Evolutionary conservation across 2,329 filamentous ascomycete genomes (phyloP).

Genomic region (Phialophora expanda): DNA sequence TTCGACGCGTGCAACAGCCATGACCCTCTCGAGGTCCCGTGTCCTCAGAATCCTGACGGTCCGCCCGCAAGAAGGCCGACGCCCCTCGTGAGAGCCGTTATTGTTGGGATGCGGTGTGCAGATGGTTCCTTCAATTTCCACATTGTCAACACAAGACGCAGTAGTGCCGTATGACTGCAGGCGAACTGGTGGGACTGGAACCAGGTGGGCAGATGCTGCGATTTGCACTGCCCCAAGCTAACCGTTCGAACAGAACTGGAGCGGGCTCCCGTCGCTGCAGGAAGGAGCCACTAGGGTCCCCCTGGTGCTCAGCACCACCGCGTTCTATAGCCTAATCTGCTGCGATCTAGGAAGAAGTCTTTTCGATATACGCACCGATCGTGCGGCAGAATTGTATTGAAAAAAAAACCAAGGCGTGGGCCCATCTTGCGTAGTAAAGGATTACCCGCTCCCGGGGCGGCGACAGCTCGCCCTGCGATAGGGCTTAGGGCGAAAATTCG

Average conservation of each 20-base stretch:
- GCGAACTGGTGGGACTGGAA: not conserved
- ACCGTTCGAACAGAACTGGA: not conserved
- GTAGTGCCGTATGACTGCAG: not conserved
- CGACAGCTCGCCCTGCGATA: not conserved
- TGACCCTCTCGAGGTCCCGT: not conserved
- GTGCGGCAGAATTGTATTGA: not conserved
- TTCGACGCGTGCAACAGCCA: not conserved
- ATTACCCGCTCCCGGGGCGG: not conserved
- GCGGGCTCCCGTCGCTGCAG: not conserved
- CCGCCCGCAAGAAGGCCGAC: not conserved
- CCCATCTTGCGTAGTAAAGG: not conserved
- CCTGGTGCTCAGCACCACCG: not conserved
- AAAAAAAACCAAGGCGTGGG: not conserved
- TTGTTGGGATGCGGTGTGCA: not conserved
- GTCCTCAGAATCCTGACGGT: not conserved
- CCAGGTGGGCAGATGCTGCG: not conserved
- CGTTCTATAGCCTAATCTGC: not conserved
- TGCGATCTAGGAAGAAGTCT: not conserved
- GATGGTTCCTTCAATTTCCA: conserved; percentile 6
- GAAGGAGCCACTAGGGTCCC: not conserved
- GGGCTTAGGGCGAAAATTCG: not conserved
- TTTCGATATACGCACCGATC: not conserved
- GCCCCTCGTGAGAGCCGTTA: not conserved
- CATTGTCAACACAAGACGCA: not conserved
- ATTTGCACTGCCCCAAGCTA: not conserved